These are phyloP conservation scores for Ustanciosporium gigantosporum DNA, from an alignment of 1,284 basidiomycete species.

Conservation along the genomic window DNA sequence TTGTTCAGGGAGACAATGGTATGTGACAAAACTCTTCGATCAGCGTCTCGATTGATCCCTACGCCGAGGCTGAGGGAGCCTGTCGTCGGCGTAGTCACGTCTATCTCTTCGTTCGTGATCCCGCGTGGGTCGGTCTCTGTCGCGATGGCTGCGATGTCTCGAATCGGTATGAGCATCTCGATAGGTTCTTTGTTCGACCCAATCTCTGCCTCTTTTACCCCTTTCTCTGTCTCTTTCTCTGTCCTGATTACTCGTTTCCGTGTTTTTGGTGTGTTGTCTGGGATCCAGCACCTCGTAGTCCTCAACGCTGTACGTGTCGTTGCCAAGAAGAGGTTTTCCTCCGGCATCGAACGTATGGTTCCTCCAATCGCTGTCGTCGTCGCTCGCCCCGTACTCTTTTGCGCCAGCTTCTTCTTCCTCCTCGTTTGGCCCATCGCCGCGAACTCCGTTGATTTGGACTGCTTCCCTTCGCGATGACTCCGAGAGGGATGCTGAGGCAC, in stretches of 20 bases:
- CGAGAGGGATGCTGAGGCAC: not conserved
- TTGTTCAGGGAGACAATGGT: too few relatives aligned
- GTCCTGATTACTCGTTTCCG: conserved; percentile 1
- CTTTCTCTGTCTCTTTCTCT: not conserved
- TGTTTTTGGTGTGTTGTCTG: conserved; percentile 8
- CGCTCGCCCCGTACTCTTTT: conserved; percentile 50
- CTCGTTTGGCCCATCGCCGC: not conserved
- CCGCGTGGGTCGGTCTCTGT: too few relatives aligned
- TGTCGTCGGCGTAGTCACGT: too few relatives aligned
- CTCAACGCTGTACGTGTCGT: conserved; percentile 16
- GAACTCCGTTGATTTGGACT: not conserved
- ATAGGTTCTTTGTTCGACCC: conserved; percentile 22
- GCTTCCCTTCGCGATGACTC: not conserved
- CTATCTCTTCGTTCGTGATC: too few relatives aligned
- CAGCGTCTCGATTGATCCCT: too few relatives aligned
- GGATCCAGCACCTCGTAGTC: conserved; percentile 51
- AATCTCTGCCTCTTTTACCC: conserved; percentile 38
- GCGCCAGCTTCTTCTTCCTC: conserved; percentile 26
- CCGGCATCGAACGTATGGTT: conserved; percentile 39
- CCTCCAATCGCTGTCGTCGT: conserved; percentile 39
- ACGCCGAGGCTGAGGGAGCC: too few relatives aligned
- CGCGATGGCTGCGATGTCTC: too few relatives aligned
- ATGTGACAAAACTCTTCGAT: too few relatives aligned
- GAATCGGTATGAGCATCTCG: too few relatives aligned
- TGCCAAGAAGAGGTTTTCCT: conserved; percentile 12